Percentiles rank a stretch among this genome's conserved stretches.
Conservation (phyloP, 768 basidiomycete species). For the Amanita thiersii region DNA sequence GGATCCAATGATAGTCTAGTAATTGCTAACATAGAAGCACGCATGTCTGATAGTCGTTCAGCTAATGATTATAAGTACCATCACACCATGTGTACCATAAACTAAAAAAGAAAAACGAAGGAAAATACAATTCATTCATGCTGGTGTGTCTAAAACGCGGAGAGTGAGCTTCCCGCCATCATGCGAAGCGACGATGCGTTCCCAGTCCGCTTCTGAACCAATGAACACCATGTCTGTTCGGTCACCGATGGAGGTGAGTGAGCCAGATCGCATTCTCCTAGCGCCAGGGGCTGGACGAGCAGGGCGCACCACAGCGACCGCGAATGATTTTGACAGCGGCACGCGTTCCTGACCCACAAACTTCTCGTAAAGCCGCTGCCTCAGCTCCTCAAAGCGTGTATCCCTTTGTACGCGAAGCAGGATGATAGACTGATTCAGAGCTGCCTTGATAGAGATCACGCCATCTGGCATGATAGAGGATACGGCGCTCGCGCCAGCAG, state of each 20-base stretch:
- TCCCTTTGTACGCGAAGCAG: conserved; percentile 46
- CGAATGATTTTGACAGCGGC: conserved; percentile 45
- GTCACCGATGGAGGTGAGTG: conserved; percentile 23
- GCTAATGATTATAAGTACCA: too few relatives aligned
- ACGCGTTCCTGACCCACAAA: conserved; percentile 55
- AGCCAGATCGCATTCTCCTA: conserved; percentile 21
- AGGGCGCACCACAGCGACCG: conserved; percentile 34
- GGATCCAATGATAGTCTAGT: too few relatives aligned
- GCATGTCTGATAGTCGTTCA: too few relatives aligned
- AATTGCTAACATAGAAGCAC: too few relatives aligned
- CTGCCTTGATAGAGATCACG: conserved; percentile 54
- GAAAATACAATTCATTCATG: conserved; percentile 3
- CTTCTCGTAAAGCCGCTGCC: conserved; percentile 53
- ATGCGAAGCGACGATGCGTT: conserved; percentile 32
- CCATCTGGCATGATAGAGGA: conserved; percentile 11
- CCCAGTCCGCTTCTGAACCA: conserved; percentile 54
- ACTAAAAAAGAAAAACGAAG: background rate
- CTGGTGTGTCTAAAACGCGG: conserved; percentile 38
- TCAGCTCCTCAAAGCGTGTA: conserved; percentile 43
- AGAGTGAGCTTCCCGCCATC: conserved; percentile 48
- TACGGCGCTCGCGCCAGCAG: conserved; percentile 20
- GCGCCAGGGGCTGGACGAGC: conserved; percentile 14
- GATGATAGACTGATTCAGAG: conserved; percentile 52
- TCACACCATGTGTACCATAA: too few relatives aligned
- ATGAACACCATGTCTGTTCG: conserved; percentile 34